A percentile compares a stretch with the other conserved stretches of the same genome.
phyloP scores from a whole-genome alignment of 306 rosid species.

The Sphenostylis stenocarpa region DNA sequence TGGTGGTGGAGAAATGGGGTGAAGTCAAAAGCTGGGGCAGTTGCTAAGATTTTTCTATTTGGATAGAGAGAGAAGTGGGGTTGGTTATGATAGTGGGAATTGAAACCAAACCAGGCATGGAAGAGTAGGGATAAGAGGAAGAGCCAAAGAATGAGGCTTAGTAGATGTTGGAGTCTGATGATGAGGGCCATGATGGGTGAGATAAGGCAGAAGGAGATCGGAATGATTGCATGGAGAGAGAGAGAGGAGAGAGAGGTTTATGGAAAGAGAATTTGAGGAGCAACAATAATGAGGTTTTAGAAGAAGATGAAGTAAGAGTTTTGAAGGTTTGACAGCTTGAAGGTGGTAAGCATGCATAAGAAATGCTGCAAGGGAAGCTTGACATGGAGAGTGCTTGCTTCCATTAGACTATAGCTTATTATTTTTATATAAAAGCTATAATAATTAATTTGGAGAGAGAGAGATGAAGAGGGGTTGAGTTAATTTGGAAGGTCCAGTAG shows the following conservation, averaged over 20 bases:
- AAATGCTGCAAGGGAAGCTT: conserved; percentile 49
- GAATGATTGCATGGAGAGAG: conserved; percentile 61
- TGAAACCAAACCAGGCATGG: conserved; percentile 35
- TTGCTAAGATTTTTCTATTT: conserved; percentile 49
- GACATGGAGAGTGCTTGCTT: conserved; percentile 73
- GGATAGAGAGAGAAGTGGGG: not conserved
- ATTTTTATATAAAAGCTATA: not conserved
- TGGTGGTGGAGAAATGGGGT: conserved; percentile 48
- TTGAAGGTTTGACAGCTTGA: conserved; percentile 61
- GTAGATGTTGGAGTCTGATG: conserved; percentile 35
- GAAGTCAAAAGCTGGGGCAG: conserved; percentile 48
- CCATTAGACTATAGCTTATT: conserved; percentile 45
- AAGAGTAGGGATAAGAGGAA: conserved; percentile 42
- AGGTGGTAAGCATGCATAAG: conserved; percentile 46
- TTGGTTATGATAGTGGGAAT: conserved; percentile 5
- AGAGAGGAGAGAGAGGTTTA: conserved; percentile 24
- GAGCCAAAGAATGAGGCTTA: conserved; percentile 52
- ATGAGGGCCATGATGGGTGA: conserved; percentile 41
- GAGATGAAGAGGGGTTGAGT: conserved; percentile 5
- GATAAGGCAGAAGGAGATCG: conserved; percentile 39
- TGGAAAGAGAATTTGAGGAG: not conserved
- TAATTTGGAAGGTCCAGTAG: conserved; percentile 48
- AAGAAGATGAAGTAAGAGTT: conserved; percentile 7
- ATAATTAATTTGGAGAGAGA: conserved; percentile 10
- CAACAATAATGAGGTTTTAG: conserved; percentile 29